Conservation (phyloP, 495 filamentous ascomycete genomes). For the Talaromyces trachyspermus region DNA sequence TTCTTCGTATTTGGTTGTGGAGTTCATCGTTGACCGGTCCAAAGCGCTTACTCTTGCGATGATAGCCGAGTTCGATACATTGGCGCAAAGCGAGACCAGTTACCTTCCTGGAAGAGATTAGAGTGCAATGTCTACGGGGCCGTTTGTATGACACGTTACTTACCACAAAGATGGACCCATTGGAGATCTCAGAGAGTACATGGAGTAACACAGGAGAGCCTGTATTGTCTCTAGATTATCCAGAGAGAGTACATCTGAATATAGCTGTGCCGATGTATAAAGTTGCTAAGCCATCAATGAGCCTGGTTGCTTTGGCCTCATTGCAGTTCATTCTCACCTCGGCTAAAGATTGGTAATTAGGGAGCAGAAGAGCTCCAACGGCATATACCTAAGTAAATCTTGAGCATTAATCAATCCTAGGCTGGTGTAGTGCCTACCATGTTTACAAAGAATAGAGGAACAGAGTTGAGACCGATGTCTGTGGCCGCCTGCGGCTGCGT, state of each 20-base stretch:
- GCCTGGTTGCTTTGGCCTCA: not conserved
- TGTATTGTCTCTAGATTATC: slow-evolving; percentile 15
- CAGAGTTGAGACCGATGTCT: not conserved
- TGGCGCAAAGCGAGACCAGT: slow-evolving; percentile 13
- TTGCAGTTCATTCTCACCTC: not conserved
- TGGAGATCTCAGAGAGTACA: slow-evolving; percentile 12
- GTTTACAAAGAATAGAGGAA: slow-evolving; percentile 10
- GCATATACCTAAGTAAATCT: slow-evolving; percentile 12
- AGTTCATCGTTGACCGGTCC: not conserved
- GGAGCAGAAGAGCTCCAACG: slow-evolving; percentile 11
- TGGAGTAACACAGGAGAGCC: slow-evolving; percentile 13
- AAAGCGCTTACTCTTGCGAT: slow-evolving; percentile 8
- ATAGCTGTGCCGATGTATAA: slow-evolving; percentile 3
- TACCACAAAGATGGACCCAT: slow-evolving; percentile 12
- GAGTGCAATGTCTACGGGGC: not conserved
- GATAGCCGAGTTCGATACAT: slow-evolving; percentile 16
- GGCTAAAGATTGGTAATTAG: slow-evolving; percentile 1
- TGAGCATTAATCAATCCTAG: not conserved
- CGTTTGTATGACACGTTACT: not conserved
- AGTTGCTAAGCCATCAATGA: not conserved
- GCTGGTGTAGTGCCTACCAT: slow-evolving; percentile 8
- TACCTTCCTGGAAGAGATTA: slow-evolving; percentile 11
- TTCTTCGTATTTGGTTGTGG: slow-evolving; percentile 7
- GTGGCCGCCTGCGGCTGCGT: not conserved
- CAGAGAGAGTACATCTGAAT: slow-evolving; percentile 8